Conservation (phyloP, 495 filamentous ascomycete species). For the Xanthoparmelia taractica region DNA sequence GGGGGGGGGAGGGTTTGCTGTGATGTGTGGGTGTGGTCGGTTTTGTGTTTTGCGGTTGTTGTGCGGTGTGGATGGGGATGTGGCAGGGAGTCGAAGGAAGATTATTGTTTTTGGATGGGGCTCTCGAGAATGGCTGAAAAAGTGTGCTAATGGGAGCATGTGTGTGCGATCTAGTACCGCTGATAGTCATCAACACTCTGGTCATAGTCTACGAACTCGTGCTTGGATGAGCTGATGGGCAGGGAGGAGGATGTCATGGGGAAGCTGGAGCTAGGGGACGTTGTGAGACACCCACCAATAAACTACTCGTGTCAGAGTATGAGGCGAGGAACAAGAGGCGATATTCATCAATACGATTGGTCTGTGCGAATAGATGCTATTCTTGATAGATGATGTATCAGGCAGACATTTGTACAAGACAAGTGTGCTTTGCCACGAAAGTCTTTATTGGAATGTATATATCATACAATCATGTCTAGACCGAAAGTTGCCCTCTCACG, state of each 20-base stretch:
- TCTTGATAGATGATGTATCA: background rate
- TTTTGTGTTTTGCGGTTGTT: background rate
- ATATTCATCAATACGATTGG: background rate
- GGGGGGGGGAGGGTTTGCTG: background rate
- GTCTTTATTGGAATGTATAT: background rate
- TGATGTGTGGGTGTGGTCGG: background rate
- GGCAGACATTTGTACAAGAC: background rate
- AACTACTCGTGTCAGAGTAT: background rate
- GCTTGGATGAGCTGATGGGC: conserved; percentile 54
- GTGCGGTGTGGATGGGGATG: background rate
- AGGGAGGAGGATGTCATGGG: background rate
- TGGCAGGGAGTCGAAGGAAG: background rate
- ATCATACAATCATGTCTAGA: conserved; percentile 8
- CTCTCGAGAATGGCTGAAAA: background rate
- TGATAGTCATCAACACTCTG: conserved; percentile 85
- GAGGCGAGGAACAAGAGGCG: background rate
- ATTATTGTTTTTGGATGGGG: background rate
- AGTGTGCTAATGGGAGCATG: background rate
- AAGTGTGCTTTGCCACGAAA: background rate
- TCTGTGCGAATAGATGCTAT: background rate
- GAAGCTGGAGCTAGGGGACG: background rate
- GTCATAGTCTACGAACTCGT: conserved; percentile 86
- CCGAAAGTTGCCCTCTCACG: background rate
- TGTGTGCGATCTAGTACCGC: conserved; percentile 56
- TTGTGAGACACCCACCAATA: conserved; percentile 12